Conservation (phyloP, 495 filamentous ascomycete genomes). For the Darksidea phi region DNA sequence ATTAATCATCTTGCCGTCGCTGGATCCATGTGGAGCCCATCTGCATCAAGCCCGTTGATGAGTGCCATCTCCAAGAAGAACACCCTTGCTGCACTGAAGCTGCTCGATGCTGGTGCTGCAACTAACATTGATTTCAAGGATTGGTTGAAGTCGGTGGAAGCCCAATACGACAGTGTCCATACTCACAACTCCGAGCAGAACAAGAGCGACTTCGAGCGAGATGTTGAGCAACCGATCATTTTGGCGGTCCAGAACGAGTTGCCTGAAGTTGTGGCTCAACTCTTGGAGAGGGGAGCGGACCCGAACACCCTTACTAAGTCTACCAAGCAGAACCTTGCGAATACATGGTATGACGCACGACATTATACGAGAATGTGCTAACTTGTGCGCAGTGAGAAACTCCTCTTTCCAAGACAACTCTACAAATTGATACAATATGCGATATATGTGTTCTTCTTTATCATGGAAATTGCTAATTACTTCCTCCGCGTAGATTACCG, state of each 20-base stretch:
- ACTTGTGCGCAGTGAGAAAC: too few species aligned
- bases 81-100: constrained; percentile 42
- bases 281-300: constrained; percentile 61
- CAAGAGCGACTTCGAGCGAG: constrained; percentile 42
- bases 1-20: constrained; percentile 58
- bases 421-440: too few species aligned
- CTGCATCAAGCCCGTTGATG: constrained; percentile 45
- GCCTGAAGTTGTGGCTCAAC: constrained; percentile 53
- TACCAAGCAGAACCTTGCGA: constrained; percentile 41
- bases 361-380: not conserved
- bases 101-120: constrained; percentile 51
- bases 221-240: constrained; percentile 59
- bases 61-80: constrained; percentile 48
- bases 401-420: too few species aligned
- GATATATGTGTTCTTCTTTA: too few species aligned
- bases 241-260: constrained; percentile 53
- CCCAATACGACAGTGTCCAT: constrained; percentile 10
- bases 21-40: constrained; percentile 24
- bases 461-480: not conserved
- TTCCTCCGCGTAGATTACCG: not conserved
- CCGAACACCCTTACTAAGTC: constrained; percentile 50
- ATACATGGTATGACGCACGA: constrained; percentile 18
- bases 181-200: constrained; percentile 44
- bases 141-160: constrained; percentile 45
- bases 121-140: constrained; percentile 44